Evolutionary conservation across 1,284 basidiomycete genomes (phyloP), one percentile per base, ranked within the genome.

Genomic region (Ceratobasidium sp.): DNA sequence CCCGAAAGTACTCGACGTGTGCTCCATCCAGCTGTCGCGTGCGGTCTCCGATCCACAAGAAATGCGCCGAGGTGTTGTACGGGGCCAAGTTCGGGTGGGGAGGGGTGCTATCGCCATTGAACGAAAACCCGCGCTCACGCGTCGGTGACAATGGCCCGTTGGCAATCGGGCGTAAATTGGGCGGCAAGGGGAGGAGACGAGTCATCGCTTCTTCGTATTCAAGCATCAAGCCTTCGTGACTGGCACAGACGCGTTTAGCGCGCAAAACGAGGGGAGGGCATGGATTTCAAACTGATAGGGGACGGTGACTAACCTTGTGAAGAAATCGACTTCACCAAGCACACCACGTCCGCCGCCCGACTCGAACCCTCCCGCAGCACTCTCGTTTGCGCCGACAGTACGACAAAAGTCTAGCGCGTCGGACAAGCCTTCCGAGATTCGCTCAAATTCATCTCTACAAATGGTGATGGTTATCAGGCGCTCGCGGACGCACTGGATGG

Each of bases 21-120:
- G 96, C 96, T 18, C 95, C 95, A 73, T 90, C 88, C 2, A 98
- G 82, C 81, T 97, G 94, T 54, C 96, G 84, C n/a, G 96, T 99
- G 61, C 96, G 87, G 81, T 99, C 96, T 0, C 96, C 96, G 70
- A 99, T 92, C 96, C 96, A 99, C 73, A 98, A 82, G 81, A 96
- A 96, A 80, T 97, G 96, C 5, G 94, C 92, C 6, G 94, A 94
- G 8, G 92, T 91, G 77, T 94, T 94, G 81, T 94, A 95, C 78
- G 85, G 84, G 11, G 72, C 73, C 51, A 51, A 51, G 42, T 72
- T 72, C 30, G 51, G 61, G 40, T 56, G 54, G n/a, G 58, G 21
- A 3, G 58, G 58, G 16, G 21, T n/a, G 23, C 12, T n/a, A 23
- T 14, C 40, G 18, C 54, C 46, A 11, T 9, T 23, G 23, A 44